Base-by-base conservation (phyloP, 371 early-diverging fungal genomes). In the Capniomyces stellatus region DNA sequence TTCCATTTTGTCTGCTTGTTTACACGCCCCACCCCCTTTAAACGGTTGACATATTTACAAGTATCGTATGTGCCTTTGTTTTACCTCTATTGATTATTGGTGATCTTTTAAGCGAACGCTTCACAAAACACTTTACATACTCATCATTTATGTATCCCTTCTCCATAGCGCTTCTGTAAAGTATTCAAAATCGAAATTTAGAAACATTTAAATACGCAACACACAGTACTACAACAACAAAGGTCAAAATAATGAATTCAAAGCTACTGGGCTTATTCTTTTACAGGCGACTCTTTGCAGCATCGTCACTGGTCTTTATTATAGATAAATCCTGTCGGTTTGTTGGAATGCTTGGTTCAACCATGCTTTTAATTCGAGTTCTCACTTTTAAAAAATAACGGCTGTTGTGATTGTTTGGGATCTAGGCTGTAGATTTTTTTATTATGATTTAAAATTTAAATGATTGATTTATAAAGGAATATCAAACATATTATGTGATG, bases 31-130 rank as follows among this genome's bases (percentile, higher is more conserved):
- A n/a, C n/a, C n/a, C n/a, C n/a, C n/a, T n/a, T n/a, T n/a, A n/a
- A n/a, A n/a, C n/a, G n/a, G n/a, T n/a, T n/a, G n/a, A n/a, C n/a
- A n/a, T n/a, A n/a, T n/a, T n/a, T n/a, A n/a, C n/a, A n/a, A n/a
- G n/a, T n/a, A n/a, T n/a, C n/a, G n/a, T n/a, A n/a, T n/a, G n/a
- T n/a, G n/a, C n/a, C n/a, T n/a, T n/a, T n/a, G n/a, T n/a, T n/a
- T n/a, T n/a, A n/a, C n/a, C n/a, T n/a, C n/a, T 69, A 62, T 95
- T 93, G 54, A 95, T 92, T 44, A 95, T 74, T 30, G 94, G 95
- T n/a, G 89, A 78, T 12, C 86, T 69, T 21, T 80, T 67, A 1
- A 70, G 69, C 12, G 81, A 70, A 3, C 69, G 68, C 51, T 74
- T 75, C 2, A 87, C 82, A 73, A 95, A 92, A 40, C 66, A 63